Evolutionary conservation across 1,284 basidiomycete genomes (phyloP).

Genomic region (Entoloma clypeatum): DNA sequence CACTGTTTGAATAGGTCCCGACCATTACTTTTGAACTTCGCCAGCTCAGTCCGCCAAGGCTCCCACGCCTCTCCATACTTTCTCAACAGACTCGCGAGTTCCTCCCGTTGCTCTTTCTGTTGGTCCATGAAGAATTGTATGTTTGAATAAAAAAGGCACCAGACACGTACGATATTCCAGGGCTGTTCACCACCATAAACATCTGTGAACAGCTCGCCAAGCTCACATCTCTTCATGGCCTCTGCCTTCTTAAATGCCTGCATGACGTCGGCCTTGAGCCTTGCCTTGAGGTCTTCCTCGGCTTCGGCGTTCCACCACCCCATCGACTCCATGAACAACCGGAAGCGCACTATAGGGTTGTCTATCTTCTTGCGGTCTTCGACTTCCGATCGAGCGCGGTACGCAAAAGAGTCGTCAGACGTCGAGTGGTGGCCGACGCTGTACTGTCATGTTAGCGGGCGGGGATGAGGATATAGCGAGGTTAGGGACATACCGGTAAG

Average conservation of each 20-base stretch:
- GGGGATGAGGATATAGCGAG: constrained; percentile 3
- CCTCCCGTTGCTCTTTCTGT: constrained; percentile 81
- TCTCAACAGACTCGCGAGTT: constrained; percentile 68
- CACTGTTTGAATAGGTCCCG: constrained; percentile 49
- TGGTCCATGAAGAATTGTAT: too few species aligned
- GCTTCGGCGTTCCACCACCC: constrained; percentile 85
- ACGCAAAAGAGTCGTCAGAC: constrained; percentile 91
- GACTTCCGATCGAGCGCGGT: constrained; percentile 81
- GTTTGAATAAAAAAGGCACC: not conserved
- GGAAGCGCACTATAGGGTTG: constrained; percentile 85
- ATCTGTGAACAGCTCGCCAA: constrained; percentile 83
- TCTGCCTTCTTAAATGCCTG: constrained; percentile 78
- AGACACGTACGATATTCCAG: constrained; percentile 72
- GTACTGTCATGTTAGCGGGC: constrained; percentile 11
- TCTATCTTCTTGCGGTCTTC: constrained; percentile 85
- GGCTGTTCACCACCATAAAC: constrained; percentile 85
- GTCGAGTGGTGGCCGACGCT: constrained; percentile 94
- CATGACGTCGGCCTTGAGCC: constrained; percentile 73
- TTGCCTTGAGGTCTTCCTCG: constrained; percentile 70
- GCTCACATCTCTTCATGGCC: constrained; percentile 60
- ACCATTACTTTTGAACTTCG: constrained; percentile 77
- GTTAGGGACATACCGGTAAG: constrained; percentile 59
- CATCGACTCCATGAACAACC: constrained; percentile 74
- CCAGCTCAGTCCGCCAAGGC: constrained; percentile 80
- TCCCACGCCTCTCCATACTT: constrained; percentile 85